Conservation (phyloP, 2,329 filamentous ascomycete species). For the Diaporthe velutina region DNA sequence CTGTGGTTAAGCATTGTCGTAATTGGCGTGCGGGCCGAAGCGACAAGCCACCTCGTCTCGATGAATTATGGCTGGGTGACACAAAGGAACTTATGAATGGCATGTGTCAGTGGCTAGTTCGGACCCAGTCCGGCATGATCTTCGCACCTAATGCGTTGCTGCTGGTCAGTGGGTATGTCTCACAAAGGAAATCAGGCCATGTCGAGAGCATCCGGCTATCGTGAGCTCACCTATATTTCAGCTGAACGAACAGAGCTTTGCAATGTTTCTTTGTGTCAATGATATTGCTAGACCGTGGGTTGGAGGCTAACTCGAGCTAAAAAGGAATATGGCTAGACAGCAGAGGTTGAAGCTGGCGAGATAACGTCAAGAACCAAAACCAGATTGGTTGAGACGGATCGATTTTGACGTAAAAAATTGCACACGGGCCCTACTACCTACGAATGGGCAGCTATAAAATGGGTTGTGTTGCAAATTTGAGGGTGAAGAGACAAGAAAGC, state of each 20-base stretch:
- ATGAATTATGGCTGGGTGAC: not conserved
- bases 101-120: not conserved
- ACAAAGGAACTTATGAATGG: not conserved
- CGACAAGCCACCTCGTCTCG: not conserved
- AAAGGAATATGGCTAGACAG: no score
- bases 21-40: not conserved
- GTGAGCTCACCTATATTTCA: not conserved
- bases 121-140: not conserved
- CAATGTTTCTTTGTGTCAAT: not conserved
- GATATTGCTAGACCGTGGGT: not conserved
- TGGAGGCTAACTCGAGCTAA: not conserved
- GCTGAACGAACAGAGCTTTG: not conserved
- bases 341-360: not conserved
- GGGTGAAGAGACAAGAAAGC: no score
- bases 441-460: not conserved
- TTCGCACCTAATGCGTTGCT: not conserved
- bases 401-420: not conserved
- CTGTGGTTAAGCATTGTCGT: not conserved
- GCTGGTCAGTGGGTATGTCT: conserved; percentile 16
- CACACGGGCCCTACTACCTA: no score
- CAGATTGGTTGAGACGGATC: not conserved
- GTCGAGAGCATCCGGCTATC: not conserved
- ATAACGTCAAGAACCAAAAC: not conserved
- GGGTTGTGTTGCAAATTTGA: accelerated
- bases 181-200: conserved; percentile 16